A percentile compares a stretch with the other conserved stretches of the same genome.
Evolutionary conservation across 2,329 filamentous ascomycete species (phyloP).

Genomic region (Penicillium brasilianum): DNA sequence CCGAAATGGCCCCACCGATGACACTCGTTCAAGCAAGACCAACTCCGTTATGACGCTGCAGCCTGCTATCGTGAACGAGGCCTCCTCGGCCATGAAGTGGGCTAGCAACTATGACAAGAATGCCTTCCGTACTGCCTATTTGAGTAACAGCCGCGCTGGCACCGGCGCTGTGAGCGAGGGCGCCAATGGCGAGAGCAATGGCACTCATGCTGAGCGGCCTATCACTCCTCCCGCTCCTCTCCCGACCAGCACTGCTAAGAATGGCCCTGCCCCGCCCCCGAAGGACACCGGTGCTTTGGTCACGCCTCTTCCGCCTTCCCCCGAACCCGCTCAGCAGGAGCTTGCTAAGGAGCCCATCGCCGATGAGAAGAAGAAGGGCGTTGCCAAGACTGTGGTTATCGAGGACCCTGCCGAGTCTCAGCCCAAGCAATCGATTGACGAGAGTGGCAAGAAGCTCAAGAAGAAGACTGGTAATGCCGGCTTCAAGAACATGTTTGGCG

Average conservation of each 20-base stretch:
- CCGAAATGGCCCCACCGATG: conserved; percentile 62
- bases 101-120: conserved; percentile 93
- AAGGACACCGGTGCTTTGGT: conserved; percentile 34
- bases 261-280: conserved; percentile 38
- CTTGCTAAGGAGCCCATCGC: conserved; percentile 17
- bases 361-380: conserved; percentile 27
- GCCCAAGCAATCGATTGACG: conserved; percentile 41
- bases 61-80: conserved; percentile 80
- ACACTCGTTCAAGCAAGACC: conserved; percentile 70
- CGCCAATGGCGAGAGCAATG: conserved; percentile 31
- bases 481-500: conserved; percentile 51
- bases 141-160: conserved; percentile 74
- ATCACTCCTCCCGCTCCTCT: conserved; percentile 28
- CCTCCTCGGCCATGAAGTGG: conserved; percentile 95
- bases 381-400: conserved; percentile 24
- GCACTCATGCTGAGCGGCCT: conserved; percentile 42
- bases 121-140: conserved; percentile 81
- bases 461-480: conserved; percentile 49
- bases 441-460: conserved; percentile 49
- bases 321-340: conserved; percentile 33
- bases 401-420: conserved; percentile 37
- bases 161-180: conserved; percentile 63
- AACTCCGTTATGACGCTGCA: conserved; percentile 90
- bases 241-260: conserved; percentile 34
- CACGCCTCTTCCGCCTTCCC: conserved; percentile 33